phyloP scores from a whole-genome alignment of 352 stramenopile genomes.

The Phytophthora vignae region DNA sequence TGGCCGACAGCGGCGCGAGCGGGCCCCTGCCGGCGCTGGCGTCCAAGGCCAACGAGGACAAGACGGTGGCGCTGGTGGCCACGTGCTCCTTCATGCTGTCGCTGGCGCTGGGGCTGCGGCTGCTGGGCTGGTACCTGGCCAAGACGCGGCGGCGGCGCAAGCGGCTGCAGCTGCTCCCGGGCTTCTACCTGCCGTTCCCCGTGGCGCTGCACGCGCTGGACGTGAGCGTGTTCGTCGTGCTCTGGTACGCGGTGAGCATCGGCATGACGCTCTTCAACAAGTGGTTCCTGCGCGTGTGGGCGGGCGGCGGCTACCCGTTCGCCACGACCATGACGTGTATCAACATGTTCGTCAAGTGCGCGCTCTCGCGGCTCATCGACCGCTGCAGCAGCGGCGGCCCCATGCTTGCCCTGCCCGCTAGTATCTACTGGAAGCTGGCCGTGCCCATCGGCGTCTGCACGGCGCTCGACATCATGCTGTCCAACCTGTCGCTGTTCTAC shows the following conservation, averaged over 20 bases:
- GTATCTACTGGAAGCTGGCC: conserved; percentile 70
- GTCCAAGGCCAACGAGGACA: conserved; percentile 44
- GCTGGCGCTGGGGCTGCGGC: conserved; percentile 52
- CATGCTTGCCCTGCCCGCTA: conserved; percentile 45
- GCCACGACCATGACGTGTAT: conserved; percentile 81
- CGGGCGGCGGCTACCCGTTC: conserved; percentile 74
- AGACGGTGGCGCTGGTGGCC: conserved; percentile 59
- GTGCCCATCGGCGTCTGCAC: conserved; percentile 85
- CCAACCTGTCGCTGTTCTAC: conserved; percentile 87
- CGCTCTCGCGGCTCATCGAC: conserved; percentile 65
- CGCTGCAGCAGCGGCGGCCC: conserved; percentile 39
- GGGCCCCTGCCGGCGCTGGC: conserved; percentile 27
- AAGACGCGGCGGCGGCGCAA: conserved; percentile 32
- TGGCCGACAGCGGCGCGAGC: conserved; percentile 13
- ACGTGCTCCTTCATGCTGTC: conserved; percentile 74
- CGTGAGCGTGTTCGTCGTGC: conserved; percentile 74
- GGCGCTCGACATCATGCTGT: conserved; percentile 86
- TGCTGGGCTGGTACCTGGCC: conserved; percentile 48
- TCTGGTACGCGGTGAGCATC: conserved; percentile 88
- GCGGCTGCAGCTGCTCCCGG: conserved; percentile 23
- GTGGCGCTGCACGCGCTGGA: conserved; percentile 64
- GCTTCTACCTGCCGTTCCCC: conserved; percentile 30
- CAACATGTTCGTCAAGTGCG: conserved; percentile 84
- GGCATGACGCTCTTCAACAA: conserved; percentile 90
- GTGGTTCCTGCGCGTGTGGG: conserved; percentile 83